Evolutionary conservation across 352 stramenopile genomes (phyloP).

Genomic region (Halophytophthora batemanensis): DNA sequence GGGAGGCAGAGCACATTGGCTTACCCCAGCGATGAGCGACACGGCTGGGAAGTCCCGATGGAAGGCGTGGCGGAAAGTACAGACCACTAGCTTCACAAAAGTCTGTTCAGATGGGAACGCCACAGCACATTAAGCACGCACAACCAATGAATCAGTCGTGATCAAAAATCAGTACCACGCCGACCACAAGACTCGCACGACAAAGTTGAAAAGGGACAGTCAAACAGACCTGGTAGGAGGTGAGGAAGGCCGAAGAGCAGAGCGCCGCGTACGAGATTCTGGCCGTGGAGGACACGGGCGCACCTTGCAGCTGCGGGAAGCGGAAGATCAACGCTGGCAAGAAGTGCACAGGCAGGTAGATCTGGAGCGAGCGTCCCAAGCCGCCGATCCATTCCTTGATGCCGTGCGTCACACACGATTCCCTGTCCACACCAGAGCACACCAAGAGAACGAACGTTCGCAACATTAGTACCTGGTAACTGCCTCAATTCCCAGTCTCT

Average conservation of each 20-base stretch:
- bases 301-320: constrained; percentile 48
- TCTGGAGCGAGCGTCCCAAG: constrained; percentile 63
- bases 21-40: constrained; percentile 51
- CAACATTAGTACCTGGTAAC: background rate
- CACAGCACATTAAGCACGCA: background rate
- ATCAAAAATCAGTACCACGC: background rate
- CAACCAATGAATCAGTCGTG: background rate
- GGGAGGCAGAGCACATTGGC: constrained; percentile 9
- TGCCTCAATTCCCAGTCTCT: no score
- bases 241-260: constrained; percentile 79
- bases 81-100: constrained; percentile 71
- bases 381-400: constrained; percentile 76
- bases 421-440: constrained; percentile 26
- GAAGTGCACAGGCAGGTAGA: constrained; percentile 82
- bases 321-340: constrained; percentile 76
- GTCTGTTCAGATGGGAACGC: constrained; percentile 30
- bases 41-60: constrained; percentile 52
- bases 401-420: constrained; percentile 77
- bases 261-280: constrained; percentile 64
- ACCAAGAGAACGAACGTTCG: background rate
- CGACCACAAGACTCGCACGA: background rate
- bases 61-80: constrained; percentile 66
- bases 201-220: background rate
- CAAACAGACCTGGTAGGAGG: constrained; percentile 64
- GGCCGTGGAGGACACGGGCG: constrained; percentile 44